Evolutionary conservation across 164 flowering plant genomes (phyloP).

Genomic region (Buxus sempervirens): DNA sequence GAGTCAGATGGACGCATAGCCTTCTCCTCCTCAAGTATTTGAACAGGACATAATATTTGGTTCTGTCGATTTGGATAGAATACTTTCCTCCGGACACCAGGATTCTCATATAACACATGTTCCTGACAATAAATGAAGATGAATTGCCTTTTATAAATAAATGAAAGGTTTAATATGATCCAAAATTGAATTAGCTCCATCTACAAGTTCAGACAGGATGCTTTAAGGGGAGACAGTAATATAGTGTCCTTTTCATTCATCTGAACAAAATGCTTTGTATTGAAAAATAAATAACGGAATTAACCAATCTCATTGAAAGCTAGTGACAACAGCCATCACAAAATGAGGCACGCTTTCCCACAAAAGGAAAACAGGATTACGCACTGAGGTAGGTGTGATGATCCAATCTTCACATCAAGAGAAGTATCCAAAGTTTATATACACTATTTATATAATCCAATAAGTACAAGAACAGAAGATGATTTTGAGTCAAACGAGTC

Average conservation of each 20-base stretch:
- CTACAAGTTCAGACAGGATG: background rate
- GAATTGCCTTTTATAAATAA: too few relatives aligned
- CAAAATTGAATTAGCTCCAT: background rate
- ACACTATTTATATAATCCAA: background rate
- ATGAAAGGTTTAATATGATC: background rate
- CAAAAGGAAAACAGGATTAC: background rate
- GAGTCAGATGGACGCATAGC: slow-evolving; percentile 54
- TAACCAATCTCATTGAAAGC: background rate
- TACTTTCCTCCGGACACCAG: slow-evolving; percentile 45
- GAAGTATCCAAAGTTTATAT: background rate
- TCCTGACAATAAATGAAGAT: slow-evolving; percentile 28
- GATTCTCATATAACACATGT: slow-evolving; percentile 57
- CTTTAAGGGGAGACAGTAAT: background rate
- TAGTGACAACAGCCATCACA: background rate
- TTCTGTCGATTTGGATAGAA: slow-evolving; percentile 51
- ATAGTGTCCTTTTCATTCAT: background rate
- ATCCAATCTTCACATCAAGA: background rate
- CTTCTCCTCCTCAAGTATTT: slow-evolving; percentile 57
- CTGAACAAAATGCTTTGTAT: background rate
- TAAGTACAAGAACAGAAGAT: too few relatives aligned
- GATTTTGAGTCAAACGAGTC: background rate
- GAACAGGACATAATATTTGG: slow-evolving; percentile 52
- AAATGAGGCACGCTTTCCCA: background rate
- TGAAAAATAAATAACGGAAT: background rate
- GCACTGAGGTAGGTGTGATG: background rate